phyloP scores from a whole-genome alignment of 768 basidiomycete genomes.

The Tricholoma terreum region DNA sequence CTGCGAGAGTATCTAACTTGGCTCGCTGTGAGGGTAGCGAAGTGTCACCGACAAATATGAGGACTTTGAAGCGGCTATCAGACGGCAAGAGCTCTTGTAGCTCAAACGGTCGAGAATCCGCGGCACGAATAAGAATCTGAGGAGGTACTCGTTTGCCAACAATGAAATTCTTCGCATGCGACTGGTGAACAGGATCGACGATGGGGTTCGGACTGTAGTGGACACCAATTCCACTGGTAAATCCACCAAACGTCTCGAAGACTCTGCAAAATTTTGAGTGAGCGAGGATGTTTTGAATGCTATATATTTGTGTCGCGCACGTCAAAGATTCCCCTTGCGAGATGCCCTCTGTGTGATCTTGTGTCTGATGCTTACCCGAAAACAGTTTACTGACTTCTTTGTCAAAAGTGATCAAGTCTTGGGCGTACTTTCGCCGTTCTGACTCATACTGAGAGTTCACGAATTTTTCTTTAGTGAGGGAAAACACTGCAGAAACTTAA shows the following conservation, averaged over 20 bases:
- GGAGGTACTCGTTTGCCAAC: conserved; percentile 55
- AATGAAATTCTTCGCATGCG: conserved; percentile 36
- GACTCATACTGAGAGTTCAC: conserved; percentile 50
- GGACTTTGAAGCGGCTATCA: conserved; percentile 52
- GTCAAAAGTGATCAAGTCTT: conserved; percentile 73
- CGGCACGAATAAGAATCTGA: conserved; percentile 45
- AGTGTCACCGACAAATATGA: conserved; percentile 53
- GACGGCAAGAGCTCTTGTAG: conserved; percentile 52
- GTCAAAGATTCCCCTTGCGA: conserved; percentile 50
- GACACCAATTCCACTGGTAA: conserved; percentile 54
- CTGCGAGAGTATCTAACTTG: conserved; percentile 29
- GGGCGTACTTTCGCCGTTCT: conserved; percentile 66
- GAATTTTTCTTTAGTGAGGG: too few species aligned
- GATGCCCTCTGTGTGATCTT: conserved; percentile 44
- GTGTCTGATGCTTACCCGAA: conserved; percentile 60
- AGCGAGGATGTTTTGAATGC: too few species aligned
- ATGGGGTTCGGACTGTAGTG: conserved; percentile 48
- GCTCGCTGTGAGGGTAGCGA: conserved; percentile 24
- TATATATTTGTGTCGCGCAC: conserved; percentile 21
- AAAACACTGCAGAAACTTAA: not conserved
- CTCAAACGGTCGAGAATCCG: conserved; percentile 48
- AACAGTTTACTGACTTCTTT: conserved; percentile 62
- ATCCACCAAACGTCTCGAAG: conserved; percentile 51
- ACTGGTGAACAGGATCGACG: conserved; percentile 35
- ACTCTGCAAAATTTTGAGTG: conserved; percentile 27